phyloP scores from a whole-genome alignment of 2,329 filamentous ascomycete genomes.

The Karstenula rhodostoma region DNA sequence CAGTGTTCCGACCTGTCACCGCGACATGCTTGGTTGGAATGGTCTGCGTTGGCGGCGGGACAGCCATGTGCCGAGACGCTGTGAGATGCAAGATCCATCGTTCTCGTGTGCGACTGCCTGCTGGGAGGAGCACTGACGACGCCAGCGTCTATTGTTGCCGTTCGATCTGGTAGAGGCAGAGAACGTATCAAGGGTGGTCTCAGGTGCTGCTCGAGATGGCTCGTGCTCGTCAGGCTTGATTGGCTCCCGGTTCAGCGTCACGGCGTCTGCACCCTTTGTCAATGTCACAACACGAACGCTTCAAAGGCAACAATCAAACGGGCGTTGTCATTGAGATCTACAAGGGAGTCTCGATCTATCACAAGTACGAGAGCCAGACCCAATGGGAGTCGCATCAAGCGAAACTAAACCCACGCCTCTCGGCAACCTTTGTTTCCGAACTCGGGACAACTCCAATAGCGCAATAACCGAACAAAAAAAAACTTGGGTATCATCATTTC shows the following conservation, averaged over 20 bases:
- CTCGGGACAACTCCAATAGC: background rate
- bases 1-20: constrained; percentile 11
- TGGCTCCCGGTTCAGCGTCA: background rate
- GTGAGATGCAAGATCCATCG: constrained; percentile 9
- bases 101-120: constrained; percentile 30
- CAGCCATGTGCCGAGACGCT: constrained; percentile 16
- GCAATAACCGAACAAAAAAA: background rate
- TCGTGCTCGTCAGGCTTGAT: constrained; percentile 21
- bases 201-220: constrained; percentile 24
- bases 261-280: background rate
- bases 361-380: background rate
- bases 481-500: constrained; percentile 6
- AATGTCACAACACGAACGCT: background rate
- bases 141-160: constrained; percentile 40
- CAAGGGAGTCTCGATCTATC: background rate
- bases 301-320: background rate
- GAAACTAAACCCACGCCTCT: constrained; percentile 4
- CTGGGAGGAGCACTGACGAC: constrained; percentile 4
- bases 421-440: constrained; percentile 11
- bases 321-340: background rate
- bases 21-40: constrained; percentile 11
- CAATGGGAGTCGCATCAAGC: constrained; percentile 5
- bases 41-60: constrained; percentile 21
- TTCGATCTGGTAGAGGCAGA: constrained; percentile 28
- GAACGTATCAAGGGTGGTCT: constrained; percentile 38